Evolutionary conservation across 805 yeast species (phyloP).

Genomic region (Saturnispora besseyi): DNA sequence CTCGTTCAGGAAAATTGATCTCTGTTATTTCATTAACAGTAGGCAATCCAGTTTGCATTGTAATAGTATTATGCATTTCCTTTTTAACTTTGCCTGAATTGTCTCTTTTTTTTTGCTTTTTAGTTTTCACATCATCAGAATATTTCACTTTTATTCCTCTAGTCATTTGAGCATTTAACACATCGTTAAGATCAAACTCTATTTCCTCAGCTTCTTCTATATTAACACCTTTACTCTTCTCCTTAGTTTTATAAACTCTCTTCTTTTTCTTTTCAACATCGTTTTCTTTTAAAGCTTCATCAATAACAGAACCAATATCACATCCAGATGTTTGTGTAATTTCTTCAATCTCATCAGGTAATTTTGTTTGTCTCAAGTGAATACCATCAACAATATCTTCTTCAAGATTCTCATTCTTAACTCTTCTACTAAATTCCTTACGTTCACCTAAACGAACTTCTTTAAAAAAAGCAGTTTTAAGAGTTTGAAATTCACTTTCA

Average conservation of each 20-base stretch:
- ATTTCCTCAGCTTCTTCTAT: not conserved
- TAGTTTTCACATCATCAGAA: not conserved
- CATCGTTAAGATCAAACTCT: not conserved
- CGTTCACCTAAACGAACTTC: conserved; percentile 12
- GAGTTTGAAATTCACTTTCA: conserved; percentile 23
- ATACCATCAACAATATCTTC: conserved; percentile 18
- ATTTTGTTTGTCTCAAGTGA: conserved; percentile 7
- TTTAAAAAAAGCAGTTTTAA: conserved; percentile 17
- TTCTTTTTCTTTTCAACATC: not conserved
- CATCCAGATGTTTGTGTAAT: not conserved
- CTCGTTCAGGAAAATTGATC: conserved; percentile 1
- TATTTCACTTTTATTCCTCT: conserved; percentile 2
- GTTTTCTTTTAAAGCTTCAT: conserved; percentile 6
- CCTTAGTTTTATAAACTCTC: not conserved
- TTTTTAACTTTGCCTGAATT: not conserved
- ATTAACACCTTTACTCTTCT: not conserved
- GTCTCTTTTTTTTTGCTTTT: not conserved
- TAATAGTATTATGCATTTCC: not conserved
- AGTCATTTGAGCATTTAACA: not conserved
- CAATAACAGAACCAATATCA: conserved; percentile 6
- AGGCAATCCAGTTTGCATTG: not conserved
- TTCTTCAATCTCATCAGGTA: conserved; percentile 18
- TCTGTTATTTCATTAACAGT: not conserved
- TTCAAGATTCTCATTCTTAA: conserved; percentile 10
- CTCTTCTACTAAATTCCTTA: conserved; percentile 13